Base-by-base conservation (phyloP, 129 eudicot species). In the Ambrosia artemisiifolia region DNA sequence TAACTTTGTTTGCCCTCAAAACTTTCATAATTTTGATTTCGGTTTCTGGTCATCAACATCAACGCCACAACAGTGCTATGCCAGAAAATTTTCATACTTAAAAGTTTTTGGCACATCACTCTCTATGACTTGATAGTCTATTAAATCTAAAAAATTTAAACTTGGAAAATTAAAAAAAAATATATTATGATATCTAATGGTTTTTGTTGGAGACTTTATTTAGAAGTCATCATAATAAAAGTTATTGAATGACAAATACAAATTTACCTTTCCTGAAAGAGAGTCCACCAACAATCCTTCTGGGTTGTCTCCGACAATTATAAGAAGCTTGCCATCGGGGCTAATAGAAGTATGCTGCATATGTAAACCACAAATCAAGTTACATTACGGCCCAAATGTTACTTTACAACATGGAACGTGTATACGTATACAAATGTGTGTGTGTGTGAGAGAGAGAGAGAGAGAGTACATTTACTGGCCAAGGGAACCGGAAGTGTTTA, bases 311-410 rank as follows among this genome's bases (percentile, higher is more conserved):
- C 97, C 97, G 42, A 91, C 95, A 35, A 91, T 63, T 56, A 80
- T 59, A 49, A 84, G 78, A 72, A 85, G 89, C 74, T 88, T 85
- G 28, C 88, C 86, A 73, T 82, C 85, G 0, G 97, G 97, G 76
- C 95, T 88, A 72, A 84, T 70, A 34, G 97, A 91, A 12, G 95
- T 82, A 84, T 91, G 92, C 97, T 91, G 90, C 86, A 81, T 60
- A 59, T 33, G 46, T 19, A 50, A 65, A 70, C 60, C 46, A 46
- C 20, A 72, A 28, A 65, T 14, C 19, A 8, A 17, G 65, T 71
- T 33, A 72, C 34, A 55, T 65, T 13, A 43, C 9, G 12, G 11
- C 12, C 3, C 30, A 43, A 64, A 2, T 4, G 13, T 14, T 63
- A 38, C 43, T 24, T 13, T 30, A n/a, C 57, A 62, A 24, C 19